Conservation (phyloP, 2,329 filamentous ascomycete species). For the Colletotrichum zoysiae region DNA sequence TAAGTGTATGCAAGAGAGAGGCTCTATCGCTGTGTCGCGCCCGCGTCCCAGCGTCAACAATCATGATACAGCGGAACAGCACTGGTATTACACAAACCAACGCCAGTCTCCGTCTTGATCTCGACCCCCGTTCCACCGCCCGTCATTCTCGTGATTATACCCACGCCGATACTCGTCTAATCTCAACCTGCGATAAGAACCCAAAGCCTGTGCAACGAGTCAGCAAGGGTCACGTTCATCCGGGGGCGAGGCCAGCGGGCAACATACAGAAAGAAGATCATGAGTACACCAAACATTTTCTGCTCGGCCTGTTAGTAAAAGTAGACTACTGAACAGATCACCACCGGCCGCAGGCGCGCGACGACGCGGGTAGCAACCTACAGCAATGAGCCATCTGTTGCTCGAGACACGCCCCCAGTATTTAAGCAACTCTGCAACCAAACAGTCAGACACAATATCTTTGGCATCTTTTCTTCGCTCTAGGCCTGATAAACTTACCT, state of each 20-base stretch:
- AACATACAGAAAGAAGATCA: constrained; percentile 85
- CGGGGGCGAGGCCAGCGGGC: constrained; percentile 47
- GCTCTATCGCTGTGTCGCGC: constrained; percentile 32
- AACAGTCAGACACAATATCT: constrained; percentile 4
- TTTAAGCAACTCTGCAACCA: constrained; percentile 80
- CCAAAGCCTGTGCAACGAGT: constrained; percentile 64
- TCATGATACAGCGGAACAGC: constrained; percentile 36
- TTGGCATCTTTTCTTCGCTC: background rate
- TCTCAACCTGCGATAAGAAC: constrained; percentile 71
- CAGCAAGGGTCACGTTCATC: constrained; percentile 30
- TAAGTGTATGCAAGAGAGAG: constrained; percentile 35
- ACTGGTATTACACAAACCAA: constrained; percentile 40
- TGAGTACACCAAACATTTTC: constrained; percentile 86
- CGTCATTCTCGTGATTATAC: background rate
- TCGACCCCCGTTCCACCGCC: constrained; percentile 10
- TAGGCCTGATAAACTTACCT: constrained; percentile 26
- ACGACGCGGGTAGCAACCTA: constrained; percentile 17
- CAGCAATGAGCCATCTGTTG: constrained; percentile 92
- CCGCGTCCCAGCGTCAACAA: constrained; percentile 22
- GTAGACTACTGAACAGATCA: background rate
- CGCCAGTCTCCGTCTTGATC: constrained; percentile 13
- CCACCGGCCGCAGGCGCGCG: background rate
- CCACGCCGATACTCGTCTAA: background rate
- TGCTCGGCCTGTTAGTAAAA: constrained; percentile 21
- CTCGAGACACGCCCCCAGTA: constrained; percentile 96